Base-by-base conservation (phyloP, 202 grass and related monocot species). In the Zizania palustris region DNA sequence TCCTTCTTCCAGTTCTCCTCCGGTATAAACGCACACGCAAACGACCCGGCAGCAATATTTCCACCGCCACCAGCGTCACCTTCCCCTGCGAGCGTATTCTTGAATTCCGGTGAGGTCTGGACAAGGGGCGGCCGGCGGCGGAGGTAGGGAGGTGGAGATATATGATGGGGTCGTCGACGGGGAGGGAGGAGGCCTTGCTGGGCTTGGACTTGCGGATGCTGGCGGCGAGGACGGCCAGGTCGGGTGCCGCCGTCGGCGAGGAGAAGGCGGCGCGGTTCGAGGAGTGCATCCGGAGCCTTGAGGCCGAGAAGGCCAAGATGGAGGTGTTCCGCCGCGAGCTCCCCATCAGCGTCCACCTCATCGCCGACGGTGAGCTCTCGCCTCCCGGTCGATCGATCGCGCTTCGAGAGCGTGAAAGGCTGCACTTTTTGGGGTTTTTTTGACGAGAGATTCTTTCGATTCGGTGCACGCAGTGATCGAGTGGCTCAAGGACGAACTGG, bases 291-390 rank as follows among this genome's bases (percentile, higher is more conserved):
- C 59, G 88, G 38, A 76, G 73, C 63, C 83, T 99, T 59, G 88
- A 96, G 74, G 85, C 82, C 50, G 96, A 99, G 90, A 96, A 76
- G 80, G 54, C 56, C 64, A 99, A 99, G 89, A 99, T 96, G 77
- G 90, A 93, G 58, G 96, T 92, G 36, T 99, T 99, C 69, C 87
- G 79, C 0, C 81, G 96, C 6, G 96, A 99, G 84, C 96, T 99
- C 41, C 96, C 96, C 53, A 83, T 93, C 87, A 88, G 92, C 81
- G 86, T 99, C 75, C 83, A 84, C 85, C 89, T 99, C 74, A 69
- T 99, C 41, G 43, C 66, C 20, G 88, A 89, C 53, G 89, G 96
- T 98, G 34, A 54, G 7, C 11, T 53, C 8, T 11, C 82, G 62
- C 11, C 51, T 51, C 5, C 15, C 44, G n/a, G n/a, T 53, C 49